Base-by-base conservation (phyloP, 164 flowering plant genomes). In the Pachysandra terminalis region DNA sequence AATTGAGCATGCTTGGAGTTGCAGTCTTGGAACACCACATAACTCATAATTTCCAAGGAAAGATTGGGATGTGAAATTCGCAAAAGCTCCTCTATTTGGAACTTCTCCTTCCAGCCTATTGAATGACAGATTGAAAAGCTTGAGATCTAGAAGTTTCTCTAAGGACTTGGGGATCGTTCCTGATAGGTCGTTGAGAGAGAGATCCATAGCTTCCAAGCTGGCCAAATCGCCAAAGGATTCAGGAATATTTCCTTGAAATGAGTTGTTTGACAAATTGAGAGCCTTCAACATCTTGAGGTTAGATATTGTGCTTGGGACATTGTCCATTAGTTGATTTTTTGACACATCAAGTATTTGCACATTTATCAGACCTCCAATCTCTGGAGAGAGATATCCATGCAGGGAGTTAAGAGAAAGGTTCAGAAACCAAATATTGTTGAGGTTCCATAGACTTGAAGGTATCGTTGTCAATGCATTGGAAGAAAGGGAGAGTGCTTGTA, bases 121-220 rank as follows among this genome's bases (percentile, higher is more conserved):
- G 59, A 56, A 56, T 12, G 59, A 56, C 10, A 45, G 14, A 45
- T 45, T 45, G 9, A 45, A 45, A 45, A 10, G 51, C 15, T 45
- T 45, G 16, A 45, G 17, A 45, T 45, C 15, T 1, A 45, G 15
- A 52, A 52, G 55, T 19, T 17, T 19, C 55, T 19, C 55, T 28
- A 59, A 59, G 8, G 63, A 28, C 45, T 19, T 32, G 22, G 63
- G 63, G 32, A 59, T 59, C 0, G 1, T n/a, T 3, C 63, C 63
- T 17, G 63, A 59, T 5, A 58, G 37, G 25, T 58, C 25, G 35
- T 58, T 58, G n/a, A 17, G 1, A 16, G 61, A 58, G 19, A 59
- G 48, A 59, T 59, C 63, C 63, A 59, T 27, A 40, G 23, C 16
- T 59, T 59, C 15, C 63, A 59, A 59, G 45, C 63, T 59, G 0